phyloP scores from a whole-genome alignment of 1,284 basidiomycete species.

The Sparassis latifolia region DNA sequence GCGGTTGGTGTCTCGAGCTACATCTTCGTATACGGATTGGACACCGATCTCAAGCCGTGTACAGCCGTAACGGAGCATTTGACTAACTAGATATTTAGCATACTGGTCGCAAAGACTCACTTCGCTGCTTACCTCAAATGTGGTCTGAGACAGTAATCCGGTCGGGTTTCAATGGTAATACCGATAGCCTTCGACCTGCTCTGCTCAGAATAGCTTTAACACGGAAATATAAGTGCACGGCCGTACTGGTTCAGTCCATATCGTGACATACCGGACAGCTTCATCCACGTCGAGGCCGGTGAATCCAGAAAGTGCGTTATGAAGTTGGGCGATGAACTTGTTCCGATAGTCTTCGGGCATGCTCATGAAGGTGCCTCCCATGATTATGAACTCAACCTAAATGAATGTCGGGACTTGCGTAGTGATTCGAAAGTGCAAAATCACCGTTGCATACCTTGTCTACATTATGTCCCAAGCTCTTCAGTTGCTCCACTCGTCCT shows the following conservation, averaged over 20 bases:
- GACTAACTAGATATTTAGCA: conserved; percentile 43
- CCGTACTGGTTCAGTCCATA: no score
- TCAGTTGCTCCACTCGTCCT: conserved; percentile 92
- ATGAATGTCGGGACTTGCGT: not conserved
- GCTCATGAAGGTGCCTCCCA: conserved; percentile 99
- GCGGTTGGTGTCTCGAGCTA: conserved; percentile 96
- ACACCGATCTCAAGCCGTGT: conserved; percentile 98
- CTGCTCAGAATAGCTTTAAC: conserved; percentile 81
- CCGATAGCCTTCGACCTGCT: conserved; percentile 98
- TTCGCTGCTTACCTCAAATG: conserved; percentile 67
- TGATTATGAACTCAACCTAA: conserved; percentile 96
- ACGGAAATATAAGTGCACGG: not conserved
- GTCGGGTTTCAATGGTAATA: conserved; percentile 98
- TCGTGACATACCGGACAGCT: conserved; percentile 69
- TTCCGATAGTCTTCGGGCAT: conserved; percentile 95
- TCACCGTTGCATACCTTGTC: conserved; percentile 68
- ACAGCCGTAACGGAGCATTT: conserved; percentile 99
- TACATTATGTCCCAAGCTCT: conserved; percentile 91
- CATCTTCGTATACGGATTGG: conserved; percentile 98
- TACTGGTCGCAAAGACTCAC: not conserved
- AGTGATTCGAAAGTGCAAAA: not conserved
- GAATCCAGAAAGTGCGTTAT: conserved; percentile 95
- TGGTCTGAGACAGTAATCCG: conserved; percentile 96
- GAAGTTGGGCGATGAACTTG: conserved; percentile 92
- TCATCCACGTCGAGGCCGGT: conserved; percentile 94